phyloP scores from a whole-genome alignment of 495 filamentous ascomycete species.

The Aspergillus egyptiacus region DNA sequence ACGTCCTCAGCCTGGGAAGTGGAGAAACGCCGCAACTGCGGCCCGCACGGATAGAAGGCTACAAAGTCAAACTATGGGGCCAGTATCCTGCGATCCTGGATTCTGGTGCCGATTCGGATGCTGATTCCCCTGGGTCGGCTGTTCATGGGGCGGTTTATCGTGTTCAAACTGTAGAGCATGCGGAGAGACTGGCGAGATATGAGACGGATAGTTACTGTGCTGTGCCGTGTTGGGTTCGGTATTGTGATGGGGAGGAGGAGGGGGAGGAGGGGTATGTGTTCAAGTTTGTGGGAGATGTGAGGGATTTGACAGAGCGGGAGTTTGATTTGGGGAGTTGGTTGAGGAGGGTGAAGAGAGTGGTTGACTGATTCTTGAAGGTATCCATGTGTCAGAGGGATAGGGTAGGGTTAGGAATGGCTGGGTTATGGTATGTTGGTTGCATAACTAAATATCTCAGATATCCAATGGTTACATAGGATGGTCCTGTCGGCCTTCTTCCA shows the following conservation, averaged over 20 bases:
- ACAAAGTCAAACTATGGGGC: conserved; percentile 22
- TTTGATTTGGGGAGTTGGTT: background rate
- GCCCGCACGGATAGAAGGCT: conserved; percentile 14
- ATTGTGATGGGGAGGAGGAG: conserved; percentile 17
- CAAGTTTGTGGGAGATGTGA: conserved; percentile 23
- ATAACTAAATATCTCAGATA: too few species aligned
- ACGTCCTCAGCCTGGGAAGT: conserved; percentile 17
- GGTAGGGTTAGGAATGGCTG: too few species aligned
- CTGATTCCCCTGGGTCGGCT: background rate
- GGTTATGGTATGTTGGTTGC: too few species aligned
- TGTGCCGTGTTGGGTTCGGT: conserved; percentile 18
- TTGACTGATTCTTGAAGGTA: too few species aligned
- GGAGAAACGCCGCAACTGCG: conserved; percentile 13
- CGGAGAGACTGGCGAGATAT: conserved; percentile 23
- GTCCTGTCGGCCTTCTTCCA: too few species aligned
- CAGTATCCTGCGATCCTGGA: conserved; percentile 28
- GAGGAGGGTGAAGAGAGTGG: background rate
- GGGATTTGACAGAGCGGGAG: background rate
- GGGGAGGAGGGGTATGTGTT: conserved; percentile 21
- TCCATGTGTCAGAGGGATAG: too few species aligned
- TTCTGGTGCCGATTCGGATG: too few species aligned
- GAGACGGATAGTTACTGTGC: conserved; percentile 24
- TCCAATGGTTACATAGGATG: too few species aligned
- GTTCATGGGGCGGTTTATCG: conserved; percentile 25
- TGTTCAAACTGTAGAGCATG: conserved; percentile 18